Evolutionary conservation across 108 stramenopile species (phyloP).

Genomic region (Fragilaria crotonensis): DNA sequence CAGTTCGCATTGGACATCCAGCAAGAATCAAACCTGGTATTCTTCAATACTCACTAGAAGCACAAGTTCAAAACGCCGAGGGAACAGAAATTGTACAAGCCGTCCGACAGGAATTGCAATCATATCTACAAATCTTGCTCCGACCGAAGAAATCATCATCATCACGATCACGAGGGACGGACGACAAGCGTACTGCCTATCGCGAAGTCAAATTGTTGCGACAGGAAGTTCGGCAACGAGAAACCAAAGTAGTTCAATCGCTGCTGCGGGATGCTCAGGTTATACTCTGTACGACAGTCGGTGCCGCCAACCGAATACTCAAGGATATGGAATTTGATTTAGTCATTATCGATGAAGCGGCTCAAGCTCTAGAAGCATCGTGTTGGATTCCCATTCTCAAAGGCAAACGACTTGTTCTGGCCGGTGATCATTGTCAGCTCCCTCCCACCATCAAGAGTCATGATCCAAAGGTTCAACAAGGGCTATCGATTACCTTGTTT

Average conservation of each 20-base stretch:
- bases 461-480: slow-evolving; percentile 34
- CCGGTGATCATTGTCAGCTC: slow-evolving; percentile 96
- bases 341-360: slow-evolving; percentile 98
- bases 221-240: slow-evolving; percentile 81
- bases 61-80: slow-evolving; percentile 78
- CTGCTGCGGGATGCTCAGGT: slow-evolving; percentile 74
- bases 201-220: slow-evolving; percentile 67
- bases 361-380: slow-evolving; percentile 92
- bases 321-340: slow-evolving; percentile 85
- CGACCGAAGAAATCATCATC: no score
- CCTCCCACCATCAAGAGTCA: slow-evolving; percentile 89
- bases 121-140: slow-evolving; percentile 41
- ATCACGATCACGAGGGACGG: slow-evolving; percentile 18
- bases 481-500: slow-evolving; percentile 87
- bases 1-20: slow-evolving; percentile 93
- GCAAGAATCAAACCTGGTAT: slow-evolving; percentile 81
- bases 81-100: slow-evolving; percentile 94
- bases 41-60: slow-evolving; percentile 85
- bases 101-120: slow-evolving; percentile 75
- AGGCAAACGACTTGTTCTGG: slow-evolving; percentile 80
- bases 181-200: slow-evolving; percentile 57
- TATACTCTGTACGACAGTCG: slow-evolving; percentile 85
- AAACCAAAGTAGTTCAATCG: slow-evolving; percentile 81
- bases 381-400: slow-evolving; percentile 91
- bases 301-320: slow-evolving; percentile 61